phyloP scores from a whole-genome alignment of 257 asterid genomes.

The Apocynum venetum region DNA sequence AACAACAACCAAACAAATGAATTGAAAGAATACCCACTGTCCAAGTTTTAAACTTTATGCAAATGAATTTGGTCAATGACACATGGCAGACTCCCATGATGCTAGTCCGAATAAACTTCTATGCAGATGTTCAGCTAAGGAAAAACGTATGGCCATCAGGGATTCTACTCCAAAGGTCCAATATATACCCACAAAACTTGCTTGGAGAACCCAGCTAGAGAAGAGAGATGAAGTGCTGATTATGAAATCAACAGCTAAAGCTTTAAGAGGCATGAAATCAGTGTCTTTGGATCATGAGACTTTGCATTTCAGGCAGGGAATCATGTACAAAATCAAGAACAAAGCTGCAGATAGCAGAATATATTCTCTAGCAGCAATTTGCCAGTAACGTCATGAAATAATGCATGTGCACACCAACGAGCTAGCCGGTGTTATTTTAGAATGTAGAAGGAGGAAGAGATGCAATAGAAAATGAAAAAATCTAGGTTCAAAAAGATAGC shows the following conservation, averaged over 20 bases:
- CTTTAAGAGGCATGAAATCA: not conserved
- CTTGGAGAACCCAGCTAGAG: not conserved
- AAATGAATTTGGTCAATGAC: not conserved
- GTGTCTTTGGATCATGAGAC: not conserved
- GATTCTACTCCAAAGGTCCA: not conserved
- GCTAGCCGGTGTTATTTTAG: not conserved
- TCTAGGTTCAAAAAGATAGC: not conserved
- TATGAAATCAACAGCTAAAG: not conserved
- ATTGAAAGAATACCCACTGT: not conserved
- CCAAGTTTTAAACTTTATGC: not conserved
- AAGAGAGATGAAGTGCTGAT: not conserved
- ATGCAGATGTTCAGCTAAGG: not conserved
- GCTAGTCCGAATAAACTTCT: not conserved
- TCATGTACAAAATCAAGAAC: not conserved
- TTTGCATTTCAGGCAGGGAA: not conserved
- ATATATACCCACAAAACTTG: not conserved
- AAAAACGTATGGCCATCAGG: not conserved
- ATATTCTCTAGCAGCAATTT: not conserved
- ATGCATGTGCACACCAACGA: not conserved
- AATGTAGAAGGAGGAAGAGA: not conserved
- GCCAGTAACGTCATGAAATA: not conserved
- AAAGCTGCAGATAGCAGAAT: not conserved
- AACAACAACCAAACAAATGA: too few species aligned
- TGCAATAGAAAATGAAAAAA: not conserved
- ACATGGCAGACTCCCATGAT: not conserved